Conservation (phyloP, 2,329 filamentous ascomycete species). For the Phoma sp. region DNA sequence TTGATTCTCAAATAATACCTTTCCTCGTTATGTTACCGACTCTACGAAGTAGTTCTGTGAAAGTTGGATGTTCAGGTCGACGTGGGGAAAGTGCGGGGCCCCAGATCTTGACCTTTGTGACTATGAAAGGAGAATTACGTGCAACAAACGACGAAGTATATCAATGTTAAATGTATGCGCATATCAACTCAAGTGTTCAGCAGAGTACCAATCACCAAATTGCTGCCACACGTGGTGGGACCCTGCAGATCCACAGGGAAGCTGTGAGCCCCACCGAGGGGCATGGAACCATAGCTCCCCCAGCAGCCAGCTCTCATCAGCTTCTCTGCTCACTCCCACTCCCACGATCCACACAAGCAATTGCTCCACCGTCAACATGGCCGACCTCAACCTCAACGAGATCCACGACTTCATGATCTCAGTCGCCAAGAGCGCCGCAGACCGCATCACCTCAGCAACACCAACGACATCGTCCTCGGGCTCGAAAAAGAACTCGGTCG, state of each 20-base stretch:
- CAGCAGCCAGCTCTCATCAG: not conserved
- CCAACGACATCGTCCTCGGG: conserved; percentile 51
- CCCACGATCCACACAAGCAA: not conserved
- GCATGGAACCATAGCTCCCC: conserved; percentile 4
- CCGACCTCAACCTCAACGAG: conserved; percentile 52
- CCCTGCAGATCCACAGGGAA: conserved; percentile 12
- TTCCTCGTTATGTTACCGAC: not conserved
- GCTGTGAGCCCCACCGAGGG: conserved; percentile 18
- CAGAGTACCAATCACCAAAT: not conserved
- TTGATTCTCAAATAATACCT: not conserved
- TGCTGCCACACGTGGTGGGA: conserved; percentile 11
- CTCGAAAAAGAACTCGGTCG: conserved; percentile 61
- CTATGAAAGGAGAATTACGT: not conserved
- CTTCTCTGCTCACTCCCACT: not conserved
- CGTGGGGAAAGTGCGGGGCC: conserved; percentile 13
- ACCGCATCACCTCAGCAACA: conserved; percentile 54
- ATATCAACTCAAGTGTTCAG: not conserved
- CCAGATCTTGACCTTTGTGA: not conserved
- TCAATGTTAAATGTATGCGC: not conserved
- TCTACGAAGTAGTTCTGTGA: not conserved
- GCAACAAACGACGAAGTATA: not conserved
- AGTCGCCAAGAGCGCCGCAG: conserved; percentile 54
- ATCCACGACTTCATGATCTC: conserved; percentile 57
- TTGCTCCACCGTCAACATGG: conserved; percentile 30
- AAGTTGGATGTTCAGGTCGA: not conserved